Evolutionary conservation across 2,329 filamentous ascomycete genomes (phyloP).

Genomic region (Chalaropsis thielavioides): DNA sequence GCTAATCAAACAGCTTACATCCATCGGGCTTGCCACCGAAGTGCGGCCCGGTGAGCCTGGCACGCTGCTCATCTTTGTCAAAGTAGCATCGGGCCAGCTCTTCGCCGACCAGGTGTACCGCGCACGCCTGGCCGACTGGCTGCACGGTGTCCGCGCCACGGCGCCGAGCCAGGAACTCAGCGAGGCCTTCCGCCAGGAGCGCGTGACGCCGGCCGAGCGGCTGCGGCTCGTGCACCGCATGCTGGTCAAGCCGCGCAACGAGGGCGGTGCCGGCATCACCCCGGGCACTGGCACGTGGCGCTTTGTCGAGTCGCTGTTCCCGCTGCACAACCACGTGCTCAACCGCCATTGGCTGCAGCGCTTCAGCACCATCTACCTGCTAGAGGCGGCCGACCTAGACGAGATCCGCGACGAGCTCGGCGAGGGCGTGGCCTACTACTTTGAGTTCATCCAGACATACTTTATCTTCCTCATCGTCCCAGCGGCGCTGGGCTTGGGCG

Average conservation of each 20-base stretch:
- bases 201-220: constrained; percentile 75
- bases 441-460: constrained; percentile 84
- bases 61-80: constrained; percentile 70
- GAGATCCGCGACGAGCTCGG: constrained; percentile 64
- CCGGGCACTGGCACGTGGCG: constrained; percentile 56
- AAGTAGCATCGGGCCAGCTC: constrained; percentile 59
- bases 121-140: constrained; percentile 82
- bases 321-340: constrained; percentile 61
- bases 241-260: constrained; percentile 55
- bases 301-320: constrained; percentile 58
- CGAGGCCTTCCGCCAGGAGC: constrained; percentile 53
- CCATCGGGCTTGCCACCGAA: constrained; percentile 73
- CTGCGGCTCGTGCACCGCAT: constrained; percentile 78
- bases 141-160: constrained; percentile 68
- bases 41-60: constrained; percentile 65
- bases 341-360: constrained; percentile 63
- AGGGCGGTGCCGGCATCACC: constrained; percentile 67
- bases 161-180: constrained; percentile 61
- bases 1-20: constrained; percentile 59
- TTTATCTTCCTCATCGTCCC: constrained; percentile 76
- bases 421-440: constrained; percentile 84
- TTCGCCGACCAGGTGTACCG: constrained; percentile 72
- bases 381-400: constrained; percentile 53
- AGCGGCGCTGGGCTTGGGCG: constrained; percentile 57
- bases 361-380: constrained; percentile 56